Percentiles rank a stretch among this genome's conserved stretches.
These are phyloP conservation scores for Iris pallida DNA, from an alignment of 116 monocot genomes.

Conservation along the genomic window DNA sequence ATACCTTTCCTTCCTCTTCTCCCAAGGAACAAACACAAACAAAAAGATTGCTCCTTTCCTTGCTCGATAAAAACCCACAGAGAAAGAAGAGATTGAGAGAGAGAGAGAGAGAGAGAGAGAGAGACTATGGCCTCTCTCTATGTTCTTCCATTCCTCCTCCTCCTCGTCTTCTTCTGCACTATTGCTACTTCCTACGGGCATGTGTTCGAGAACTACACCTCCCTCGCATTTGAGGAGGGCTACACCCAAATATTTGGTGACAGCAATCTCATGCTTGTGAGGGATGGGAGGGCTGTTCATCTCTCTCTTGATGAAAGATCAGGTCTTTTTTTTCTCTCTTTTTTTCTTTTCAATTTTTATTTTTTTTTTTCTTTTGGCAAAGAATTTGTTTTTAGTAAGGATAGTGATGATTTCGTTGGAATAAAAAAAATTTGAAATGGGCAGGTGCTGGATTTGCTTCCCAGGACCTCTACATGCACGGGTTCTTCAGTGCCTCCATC, in stretches of 20 bases:
- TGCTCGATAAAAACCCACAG: background rate
- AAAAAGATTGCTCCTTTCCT: conserved; percentile 5
- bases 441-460: conserved; percentile 88
- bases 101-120: conserved; percentile 4
- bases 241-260: conserved; percentile 94
- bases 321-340: conserved; percentile 28
- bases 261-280: conserved; percentile 65
- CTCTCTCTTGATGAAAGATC: conserved; percentile 78
- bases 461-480: conserved; percentile 73
- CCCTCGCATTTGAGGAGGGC: conserved; percentile 65
- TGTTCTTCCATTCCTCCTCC: conserved; percentile 4
- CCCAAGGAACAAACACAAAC: conserved; percentile 14
- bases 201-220: conserved; percentile 17
- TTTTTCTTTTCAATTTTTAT: background rate
- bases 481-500: conserved; percentile 83
- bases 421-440: background rate
- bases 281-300: conserved; percentile 71
- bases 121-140: background rate
- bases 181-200: background rate
- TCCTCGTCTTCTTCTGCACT: background rate
- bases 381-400: background rate
- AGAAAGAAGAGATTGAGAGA: background rate
- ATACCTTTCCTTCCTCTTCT: conserved; percentile 22
- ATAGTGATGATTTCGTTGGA: background rate
- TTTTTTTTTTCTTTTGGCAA: background rate